Evolutionary conservation across 164 flowering plant genomes (phyloP).

Genomic region (Umbilicus rupestris): DNA sequence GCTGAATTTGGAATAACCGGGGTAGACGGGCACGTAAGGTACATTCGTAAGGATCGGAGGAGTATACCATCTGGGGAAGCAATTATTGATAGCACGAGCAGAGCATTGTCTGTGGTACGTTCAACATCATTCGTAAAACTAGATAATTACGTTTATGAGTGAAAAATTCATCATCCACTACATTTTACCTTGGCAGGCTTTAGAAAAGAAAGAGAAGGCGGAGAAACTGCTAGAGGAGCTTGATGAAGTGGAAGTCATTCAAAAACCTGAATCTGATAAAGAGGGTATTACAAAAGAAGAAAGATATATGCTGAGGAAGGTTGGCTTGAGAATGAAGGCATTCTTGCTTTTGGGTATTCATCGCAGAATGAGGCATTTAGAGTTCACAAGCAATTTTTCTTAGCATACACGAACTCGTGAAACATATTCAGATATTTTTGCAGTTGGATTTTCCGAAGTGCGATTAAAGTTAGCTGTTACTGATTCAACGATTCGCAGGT

Average conservation of each 20-base stretch:
- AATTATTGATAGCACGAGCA: conserved; percentile 29
- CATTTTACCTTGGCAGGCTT: conserved; percentile 29
- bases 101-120: conserved; percentile 56
- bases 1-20: conserved; percentile 15
- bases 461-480: background rate
- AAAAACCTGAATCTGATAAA: conserved; percentile 45
- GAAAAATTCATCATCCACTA: background rate
- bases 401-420: background rate
- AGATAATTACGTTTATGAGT: background rate
- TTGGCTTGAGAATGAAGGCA: conserved; percentile 85
- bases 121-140: background rate
- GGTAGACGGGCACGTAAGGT: conserved; percentile 14
- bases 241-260: conserved; percentile 33
- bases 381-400: background rate
- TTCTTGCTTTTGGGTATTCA: conserved; percentile 73
- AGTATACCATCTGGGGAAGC: conserved; percentile 23
- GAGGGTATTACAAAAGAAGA: conserved; percentile 92
- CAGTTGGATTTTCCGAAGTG: background rate
- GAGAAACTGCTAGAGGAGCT: conserved; percentile 67
- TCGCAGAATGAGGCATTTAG: background rate
- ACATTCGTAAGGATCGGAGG: conserved; percentile 14
- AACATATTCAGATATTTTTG: background rate
- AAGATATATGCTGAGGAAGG: conserved; percentile 82
- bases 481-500: conserved; percentile 35
- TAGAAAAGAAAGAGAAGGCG: conserved; percentile 67